A percentile compares a stretch with the other conserved stretches of the same genome.
These are phyloP conservation scores for Calonectria pseudoturangicola DNA, from an alignment of 2,329 filamentous ascomycete genomes.

Conservation along the genomic window DNA sequence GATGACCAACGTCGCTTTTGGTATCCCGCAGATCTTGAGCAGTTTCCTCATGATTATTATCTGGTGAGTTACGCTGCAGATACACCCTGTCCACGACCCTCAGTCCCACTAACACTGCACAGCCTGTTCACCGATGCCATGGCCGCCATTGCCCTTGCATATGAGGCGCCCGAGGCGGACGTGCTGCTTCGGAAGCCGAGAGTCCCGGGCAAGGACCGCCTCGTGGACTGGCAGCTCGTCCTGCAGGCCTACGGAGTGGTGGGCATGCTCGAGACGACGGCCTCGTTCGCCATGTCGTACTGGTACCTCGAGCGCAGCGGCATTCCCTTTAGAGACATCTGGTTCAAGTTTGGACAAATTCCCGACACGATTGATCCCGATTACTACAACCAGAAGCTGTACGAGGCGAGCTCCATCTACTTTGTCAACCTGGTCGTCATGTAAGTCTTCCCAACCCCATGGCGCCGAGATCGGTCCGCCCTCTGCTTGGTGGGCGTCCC, in stretches of 20 bases:
- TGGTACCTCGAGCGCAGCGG: constrained; percentile 79
- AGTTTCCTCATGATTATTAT: constrained; percentile 84
- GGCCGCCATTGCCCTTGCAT: constrained; percentile 83
- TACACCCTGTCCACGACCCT: too few relatives aligned
- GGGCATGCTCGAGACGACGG: constrained; percentile 77
- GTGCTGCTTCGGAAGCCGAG: constrained; percentile 82
- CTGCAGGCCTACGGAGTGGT: constrained; percentile 83
- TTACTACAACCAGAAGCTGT: constrained; percentile 73
- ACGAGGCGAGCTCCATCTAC: constrained; percentile 83
- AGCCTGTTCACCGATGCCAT: constrained; percentile 86
- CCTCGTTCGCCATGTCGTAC: constrained; percentile 79
- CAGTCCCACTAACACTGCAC: constrained; percentile 1
- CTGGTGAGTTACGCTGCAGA: constrained; percentile 62
- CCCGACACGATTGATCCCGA: constrained; percentile 71
- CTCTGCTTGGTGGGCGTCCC: background rate
- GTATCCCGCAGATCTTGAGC: constrained; percentile 82
- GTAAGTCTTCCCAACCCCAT: constrained; percentile 56
- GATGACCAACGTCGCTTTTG: constrained; percentile 82
- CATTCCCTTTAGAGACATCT: constrained; percentile 78
- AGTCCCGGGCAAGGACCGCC: constrained; percentile 79
- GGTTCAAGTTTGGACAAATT: constrained; percentile 79
- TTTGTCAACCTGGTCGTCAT: constrained; percentile 89
- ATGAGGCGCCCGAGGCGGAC: constrained; percentile 85
- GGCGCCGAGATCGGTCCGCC: constrained; percentile 39
- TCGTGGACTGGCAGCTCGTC: constrained; percentile 84